Conservation (phyloP, 495 filamentous ascomycete genomes). For the Pyrenopolyporus hunteri region DNA sequence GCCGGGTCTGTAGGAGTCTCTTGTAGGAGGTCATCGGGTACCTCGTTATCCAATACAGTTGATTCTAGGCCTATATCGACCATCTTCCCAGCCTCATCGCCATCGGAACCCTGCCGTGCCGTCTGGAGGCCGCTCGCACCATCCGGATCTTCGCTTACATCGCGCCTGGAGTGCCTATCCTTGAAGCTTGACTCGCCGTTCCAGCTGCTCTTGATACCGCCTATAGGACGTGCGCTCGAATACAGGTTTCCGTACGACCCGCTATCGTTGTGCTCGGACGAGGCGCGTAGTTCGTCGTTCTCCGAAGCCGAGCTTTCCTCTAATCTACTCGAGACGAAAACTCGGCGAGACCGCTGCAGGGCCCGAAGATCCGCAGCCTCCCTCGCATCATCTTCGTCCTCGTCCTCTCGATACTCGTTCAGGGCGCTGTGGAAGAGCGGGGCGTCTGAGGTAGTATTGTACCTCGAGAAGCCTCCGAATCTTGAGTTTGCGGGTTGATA, state of each 20-base stretch:
- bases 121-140: conserved; percentile 53
- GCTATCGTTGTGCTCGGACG: conserved; percentile 59
- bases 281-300: conserved; percentile 64
- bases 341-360: conserved; percentile 82
- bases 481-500: conserved; percentile 72
- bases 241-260: conserved; percentile 46
- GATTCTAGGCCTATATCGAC: conserved; percentile 88
- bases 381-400: conserved; percentile 90
- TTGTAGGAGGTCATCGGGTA: conserved; percentile 63
- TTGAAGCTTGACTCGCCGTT: conserved; percentile 56
- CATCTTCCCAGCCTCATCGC: conserved; percentile 69
- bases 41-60: conserved; percentile 61
- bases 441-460: conserved; percentile 68
- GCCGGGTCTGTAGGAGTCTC: conserved; percentile 67
- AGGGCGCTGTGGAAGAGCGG: conserved; percentile 86
- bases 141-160: conserved; percentile 50
- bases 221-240: conserved; percentile 44
- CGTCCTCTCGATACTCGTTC: conserved; percentile 83
- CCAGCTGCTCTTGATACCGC: conserved; percentile 67
- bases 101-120: conserved; percentile 46
- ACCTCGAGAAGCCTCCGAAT: conserved; percentile 76
- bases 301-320: conserved; percentile 83
- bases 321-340: conserved; percentile 79
- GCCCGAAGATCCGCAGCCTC: conserved; percentile 94
- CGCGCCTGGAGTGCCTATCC: conserved; percentile 39